Conservation (phyloP, 208 protist genomes). For the Leishmania lainsoni region DNA sequence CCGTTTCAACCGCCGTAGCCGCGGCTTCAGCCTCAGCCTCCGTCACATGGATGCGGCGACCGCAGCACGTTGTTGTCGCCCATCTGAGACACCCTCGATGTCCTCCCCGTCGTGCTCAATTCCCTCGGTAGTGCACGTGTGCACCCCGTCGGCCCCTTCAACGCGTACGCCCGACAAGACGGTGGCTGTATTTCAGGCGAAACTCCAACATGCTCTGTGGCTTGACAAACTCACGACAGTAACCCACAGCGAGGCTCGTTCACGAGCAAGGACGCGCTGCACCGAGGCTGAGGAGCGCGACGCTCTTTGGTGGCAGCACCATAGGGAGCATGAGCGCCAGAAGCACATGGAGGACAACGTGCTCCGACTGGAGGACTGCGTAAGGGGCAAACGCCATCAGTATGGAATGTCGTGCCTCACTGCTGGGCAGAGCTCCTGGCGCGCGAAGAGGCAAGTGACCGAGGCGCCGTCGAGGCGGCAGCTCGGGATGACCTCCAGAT, state of each 20-base stretch:
- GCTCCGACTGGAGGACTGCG: neutral
- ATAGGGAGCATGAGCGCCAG: neutral
- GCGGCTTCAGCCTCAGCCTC: neutral
- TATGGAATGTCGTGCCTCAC: neutral
- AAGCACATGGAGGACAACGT: constrained; percentile 7
- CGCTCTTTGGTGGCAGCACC: constrained; percentile 29
- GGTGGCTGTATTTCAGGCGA: constrained; percentile 20
- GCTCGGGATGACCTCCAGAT: constrained; percentile 4
- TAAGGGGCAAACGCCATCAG: neutral
- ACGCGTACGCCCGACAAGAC: neutral
- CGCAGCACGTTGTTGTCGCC: neutral
- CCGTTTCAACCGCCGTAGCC: neutral
- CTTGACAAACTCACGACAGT: constrained; percentile 22
- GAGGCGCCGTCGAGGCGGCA: constrained; percentile 6
- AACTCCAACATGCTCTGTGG: constrained; percentile 26
- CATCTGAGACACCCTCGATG: neutral
- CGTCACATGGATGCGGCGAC: neutral
- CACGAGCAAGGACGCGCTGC: constrained; percentile 21
- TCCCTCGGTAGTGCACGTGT: neutral
- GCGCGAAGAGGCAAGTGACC: constrained; percentile 7
- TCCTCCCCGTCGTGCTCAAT: neutral
- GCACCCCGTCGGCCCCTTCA: neutral
- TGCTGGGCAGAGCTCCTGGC: neutral
- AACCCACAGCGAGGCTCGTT: constrained; percentile 7
- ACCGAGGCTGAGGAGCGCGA: constrained; percentile 23